phyloP scores from a whole-genome alignment of 2,329 filamentous ascomycete species.

The Apiospora arundinis region DNA sequence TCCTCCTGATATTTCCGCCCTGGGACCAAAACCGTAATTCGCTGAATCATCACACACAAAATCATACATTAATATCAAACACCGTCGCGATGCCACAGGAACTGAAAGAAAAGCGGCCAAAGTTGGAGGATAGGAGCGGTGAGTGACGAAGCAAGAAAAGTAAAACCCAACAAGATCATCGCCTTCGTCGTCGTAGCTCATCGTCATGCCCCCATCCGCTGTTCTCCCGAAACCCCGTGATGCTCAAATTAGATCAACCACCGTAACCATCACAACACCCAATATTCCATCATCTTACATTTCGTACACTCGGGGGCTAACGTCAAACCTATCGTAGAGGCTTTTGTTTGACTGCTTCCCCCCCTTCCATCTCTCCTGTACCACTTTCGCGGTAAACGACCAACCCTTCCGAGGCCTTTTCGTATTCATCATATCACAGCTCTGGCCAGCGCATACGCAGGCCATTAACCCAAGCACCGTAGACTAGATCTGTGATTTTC shows the following conservation, averaged over 20 bases:
- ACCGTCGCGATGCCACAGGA: slow-evolving; percentile 5
- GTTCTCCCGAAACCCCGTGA: background rate
- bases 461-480: slow-evolving; percentile 87
- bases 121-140: background rate
- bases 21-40: background rate
- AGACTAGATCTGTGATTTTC: slow-evolving; percentile 87
- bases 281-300: background rate
- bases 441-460: slow-evolving; percentile 71
- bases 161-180: background rate
- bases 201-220: background rate
- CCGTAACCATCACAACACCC: background rate
- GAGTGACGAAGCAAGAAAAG: background rate
- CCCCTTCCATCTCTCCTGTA: background rate
- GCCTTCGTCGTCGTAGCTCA: slow-evolving; percentile 11
- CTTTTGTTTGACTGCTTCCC: background rate
- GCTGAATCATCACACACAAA: background rate
- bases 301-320: background rate
- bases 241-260: slow-evolving; percentile 7
- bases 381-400: background rate
- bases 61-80: slow-evolving; percentile 12
- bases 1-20: background rate
- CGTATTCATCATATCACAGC: background rate
- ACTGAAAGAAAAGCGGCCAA: background rate
- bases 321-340: slow-evolving; percentile 6
- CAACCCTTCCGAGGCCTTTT: background rate